A percentile compares a stretch with the other conserved stretches of the same genome.
phyloP scores from a whole-genome alignment of 257 asterid genomes.

The Linderniella brevidens region DNA sequence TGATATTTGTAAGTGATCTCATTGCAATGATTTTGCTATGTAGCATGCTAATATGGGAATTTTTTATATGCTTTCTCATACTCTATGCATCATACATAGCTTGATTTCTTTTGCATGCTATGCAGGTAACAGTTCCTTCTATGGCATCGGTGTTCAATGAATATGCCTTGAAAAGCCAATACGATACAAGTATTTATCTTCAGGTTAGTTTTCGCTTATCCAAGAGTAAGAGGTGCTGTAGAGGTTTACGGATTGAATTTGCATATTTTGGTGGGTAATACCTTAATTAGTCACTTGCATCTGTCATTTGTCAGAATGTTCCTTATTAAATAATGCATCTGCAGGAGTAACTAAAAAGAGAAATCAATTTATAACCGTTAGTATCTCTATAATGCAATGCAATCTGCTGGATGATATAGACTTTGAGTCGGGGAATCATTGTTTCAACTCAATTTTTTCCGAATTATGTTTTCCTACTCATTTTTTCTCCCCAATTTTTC shows the following conservation, averaged over 20 bases:
- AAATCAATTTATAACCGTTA: no score
- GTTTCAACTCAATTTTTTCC: no score
- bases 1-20: conserved; percentile 72
- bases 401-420: no score
- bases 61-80: conserved; percentile 6
- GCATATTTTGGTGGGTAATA: background rate
- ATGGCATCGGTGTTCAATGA: conserved; percentile 96
- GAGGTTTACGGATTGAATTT: background rate
- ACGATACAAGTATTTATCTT: conserved; percentile 93
- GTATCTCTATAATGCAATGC: no score
- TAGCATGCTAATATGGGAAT: conserved; percentile 7
- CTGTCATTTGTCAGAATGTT: no score
- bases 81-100: background rate
- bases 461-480: no score
- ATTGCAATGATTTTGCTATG: background rate
- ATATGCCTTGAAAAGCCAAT: conserved; percentile 95
- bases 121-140: conserved; percentile 94
- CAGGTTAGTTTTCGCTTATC: conserved; percentile 36
- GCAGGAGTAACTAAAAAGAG: no score
- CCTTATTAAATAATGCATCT: no score
- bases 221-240: conserved; percentile 4
- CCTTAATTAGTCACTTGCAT: no score
- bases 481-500: background rate
- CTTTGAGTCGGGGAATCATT: no score
- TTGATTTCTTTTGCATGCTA: conserved; percentile 4